Base-by-base conservation (phyloP, 805 yeast species). In the Kodamaea kaohsiungensis region DNA sequence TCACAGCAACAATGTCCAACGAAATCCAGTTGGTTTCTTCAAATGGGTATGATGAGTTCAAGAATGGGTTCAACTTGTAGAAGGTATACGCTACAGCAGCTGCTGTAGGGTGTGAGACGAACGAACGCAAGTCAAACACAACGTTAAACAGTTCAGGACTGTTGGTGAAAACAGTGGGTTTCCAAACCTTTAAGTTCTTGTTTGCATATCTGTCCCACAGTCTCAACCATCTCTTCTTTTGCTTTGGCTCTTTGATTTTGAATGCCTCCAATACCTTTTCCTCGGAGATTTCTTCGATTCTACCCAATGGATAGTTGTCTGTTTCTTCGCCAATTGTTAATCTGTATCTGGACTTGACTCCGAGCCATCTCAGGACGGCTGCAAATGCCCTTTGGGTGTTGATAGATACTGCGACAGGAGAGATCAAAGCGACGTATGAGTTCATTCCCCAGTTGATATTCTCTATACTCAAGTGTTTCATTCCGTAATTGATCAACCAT, bases 1-100 rank as follows among this genome's bases (percentile, higher is more conserved):
- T 70, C 12, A 72, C 59, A 2, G 81, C 80, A 10, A 77, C 54
- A 0, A 77, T 27, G 61, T 85, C 82, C 25, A 70, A 68, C 25
- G 80, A 53, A 25, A 82, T 46, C 86, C 86, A 83, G 55, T 79
- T 77, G 25, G 61, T 55, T 2, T 48, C 53, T 10, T 52, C 33
- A n/a, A 40, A 33, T 7, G 43, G 40, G 46, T 56, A 56, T 15
- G 13, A 45, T 13, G 48, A 1, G 37, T 53, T 43, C 38, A 61
- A 55, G 10, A 40, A 49, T 18, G 64, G 57, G 53, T 62, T 52
- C 53, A 49, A 58, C 9, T 48, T 18, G 43, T 48, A 58, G 53
- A 62, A 67, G 1, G 65, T 15, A 15, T 49, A 48, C 9, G 61
- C 53, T 6, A 64, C 35, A 0, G 51, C 38, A 2, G 58, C 1